These are phyloP conservation scores for Rhinocladiella similis DNA, from an alignment of 2,329 filamentous ascomycete genomes.

Conservation along the genomic window DNA sequence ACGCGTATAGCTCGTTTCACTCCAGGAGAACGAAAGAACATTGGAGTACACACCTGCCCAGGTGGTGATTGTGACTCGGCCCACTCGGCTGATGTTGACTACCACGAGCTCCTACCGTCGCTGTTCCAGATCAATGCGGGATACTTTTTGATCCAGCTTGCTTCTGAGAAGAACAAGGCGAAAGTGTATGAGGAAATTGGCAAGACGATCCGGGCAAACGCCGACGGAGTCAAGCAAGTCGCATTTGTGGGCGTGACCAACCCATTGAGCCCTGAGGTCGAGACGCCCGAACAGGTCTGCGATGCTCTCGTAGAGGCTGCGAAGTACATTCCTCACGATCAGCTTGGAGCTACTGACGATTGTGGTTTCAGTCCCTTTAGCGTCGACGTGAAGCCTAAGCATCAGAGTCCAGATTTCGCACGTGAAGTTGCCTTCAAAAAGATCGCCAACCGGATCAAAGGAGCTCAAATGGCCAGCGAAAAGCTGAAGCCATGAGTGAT, in stretches of 20 bases:
- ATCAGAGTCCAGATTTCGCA: slow-evolving; percentile 2
- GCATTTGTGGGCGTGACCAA: slow-evolving; percentile 36
- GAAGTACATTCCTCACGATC: slow-evolving; percentile 22
- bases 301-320: slow-evolving; percentile 32
- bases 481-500: not conserved
- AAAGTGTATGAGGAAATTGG: slow-evolving; percentile 34
- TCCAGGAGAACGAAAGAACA: slow-evolving; percentile 32
- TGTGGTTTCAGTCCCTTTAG: slow-evolving; percentile 7
- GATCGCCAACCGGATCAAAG: not conserved
- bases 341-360: slow-evolving; percentile 6
- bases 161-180: slow-evolving; percentile 32
- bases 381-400: slow-evolving; percentile 7
- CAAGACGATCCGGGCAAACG: slow-evolving; percentile 31
- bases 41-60: slow-evolving; percentile 38
- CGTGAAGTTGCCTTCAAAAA: slow-evolving; percentile 4
- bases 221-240: slow-evolving; percentile 35
- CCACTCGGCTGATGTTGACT: slow-evolving; percentile 35
- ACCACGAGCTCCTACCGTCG: slow-evolving; percentile 33
- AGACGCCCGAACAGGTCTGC: slow-evolving; percentile 34
- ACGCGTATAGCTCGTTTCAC: slow-evolving; percentile 28
- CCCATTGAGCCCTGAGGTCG: slow-evolving; percentile 33
- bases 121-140: slow-evolving; percentile 38
- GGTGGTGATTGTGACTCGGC: slow-evolving; percentile 38
- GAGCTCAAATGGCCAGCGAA: slow-evolving; percentile 3
- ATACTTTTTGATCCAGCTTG: slow-evolving; percentile 34